Percentiles rank a stretch among this genome's conserved stretches.
Conservation (phyloP, 345 rosid species). For the Euphorbia tirucalli region DNA sequence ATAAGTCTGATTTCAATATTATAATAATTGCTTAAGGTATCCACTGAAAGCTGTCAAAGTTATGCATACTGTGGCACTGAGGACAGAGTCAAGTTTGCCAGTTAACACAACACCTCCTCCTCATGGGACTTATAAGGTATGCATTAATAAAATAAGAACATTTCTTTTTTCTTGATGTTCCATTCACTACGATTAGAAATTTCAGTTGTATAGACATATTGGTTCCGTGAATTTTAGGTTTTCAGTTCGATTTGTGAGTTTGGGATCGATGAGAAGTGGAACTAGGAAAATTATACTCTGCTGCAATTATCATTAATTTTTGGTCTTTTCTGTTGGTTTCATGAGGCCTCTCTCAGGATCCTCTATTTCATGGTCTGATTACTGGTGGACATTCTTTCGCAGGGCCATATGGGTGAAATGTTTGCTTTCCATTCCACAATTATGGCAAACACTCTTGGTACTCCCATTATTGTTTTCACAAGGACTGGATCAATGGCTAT, state of each 20-base stretch:
- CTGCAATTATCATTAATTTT: background rate
- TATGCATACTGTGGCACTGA: constrained; percentile 88
- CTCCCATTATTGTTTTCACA: constrained; percentile 85
- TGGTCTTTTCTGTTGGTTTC: background rate
- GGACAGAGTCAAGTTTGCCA: constrained; percentile 84
- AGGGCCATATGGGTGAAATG: constrained; percentile 98
- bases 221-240: background rate
- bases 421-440: constrained; percentile 92
- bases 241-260: background rate
- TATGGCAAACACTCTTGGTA: constrained; percentile 82
- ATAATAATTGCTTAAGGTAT: constrained; percentile 42
- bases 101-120: constrained; percentile 49
- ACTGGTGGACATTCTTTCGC: constrained; percentile 31
- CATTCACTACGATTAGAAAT: background rate
- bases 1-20: background rate
- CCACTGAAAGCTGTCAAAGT: constrained; percentile 93
- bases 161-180: background rate
- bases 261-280: background rate
- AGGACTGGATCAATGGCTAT: constrained; percentile 95
- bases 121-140: constrained; percentile 57
- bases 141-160: constrained; percentile 1
- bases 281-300: background rate
- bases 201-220: background rate
- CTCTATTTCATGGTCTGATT: constrained; percentile 18
- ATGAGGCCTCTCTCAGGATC: background rate